Evolutionary conservation across 1,284 basidiomycete genomes (phyloP).

Genomic region (Ceratobasidium sp.): DNA sequence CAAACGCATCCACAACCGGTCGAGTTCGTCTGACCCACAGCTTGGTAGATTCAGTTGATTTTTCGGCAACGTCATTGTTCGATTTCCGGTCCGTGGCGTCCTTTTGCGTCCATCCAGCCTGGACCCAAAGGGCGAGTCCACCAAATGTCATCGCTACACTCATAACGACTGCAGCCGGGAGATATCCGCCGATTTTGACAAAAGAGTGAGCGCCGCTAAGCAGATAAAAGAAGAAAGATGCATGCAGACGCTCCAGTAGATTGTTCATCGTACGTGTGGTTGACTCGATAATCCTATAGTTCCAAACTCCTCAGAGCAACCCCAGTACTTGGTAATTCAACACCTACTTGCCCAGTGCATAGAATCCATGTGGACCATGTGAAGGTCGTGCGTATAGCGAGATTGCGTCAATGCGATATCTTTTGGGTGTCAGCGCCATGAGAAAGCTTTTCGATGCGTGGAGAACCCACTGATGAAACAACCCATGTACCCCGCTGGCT

Average conservation of each 20-base stretch:
- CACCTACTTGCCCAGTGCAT: slow-evolving; percentile 81
- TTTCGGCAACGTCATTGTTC: neutral
- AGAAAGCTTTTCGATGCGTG: neutral
- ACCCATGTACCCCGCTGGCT: slow-evolving; percentile 78
- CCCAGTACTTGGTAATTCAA: neutral
- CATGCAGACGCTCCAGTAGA: slow-evolving; percentile 89
- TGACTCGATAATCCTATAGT: slow-evolving; percentile 75
- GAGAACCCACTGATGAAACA: slow-evolving; percentile 73
- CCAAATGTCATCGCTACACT: slow-evolving; percentile 82
- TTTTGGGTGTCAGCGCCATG: slow-evolving; percentile 46
- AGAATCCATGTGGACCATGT: slow-evolving; percentile 92
- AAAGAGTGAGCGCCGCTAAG: slow-evolving; percentile 77
- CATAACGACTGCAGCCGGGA: slow-evolving; percentile 83
- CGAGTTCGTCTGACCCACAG: slow-evolving; percentile 44
- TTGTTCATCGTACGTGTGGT: slow-evolving; percentile 90
- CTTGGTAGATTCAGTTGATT: slow-evolving; percentile 44
- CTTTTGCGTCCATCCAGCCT: slow-evolving; percentile 59
- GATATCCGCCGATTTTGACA: slow-evolving; percentile 86
- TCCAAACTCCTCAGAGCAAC: neutral
- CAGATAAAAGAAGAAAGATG: slow-evolving; percentile 95
- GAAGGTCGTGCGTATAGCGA: slow-evolving; percentile 90
- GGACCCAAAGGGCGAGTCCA: slow-evolving; percentile 75
- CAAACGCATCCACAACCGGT: slow-evolving; percentile 59
- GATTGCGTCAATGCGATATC: slow-evolving; percentile 93
- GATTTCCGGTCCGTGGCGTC: neutral